Base-by-base conservation (phyloP, 805 yeast genomes). In the Starmerella apicola region DNA sequence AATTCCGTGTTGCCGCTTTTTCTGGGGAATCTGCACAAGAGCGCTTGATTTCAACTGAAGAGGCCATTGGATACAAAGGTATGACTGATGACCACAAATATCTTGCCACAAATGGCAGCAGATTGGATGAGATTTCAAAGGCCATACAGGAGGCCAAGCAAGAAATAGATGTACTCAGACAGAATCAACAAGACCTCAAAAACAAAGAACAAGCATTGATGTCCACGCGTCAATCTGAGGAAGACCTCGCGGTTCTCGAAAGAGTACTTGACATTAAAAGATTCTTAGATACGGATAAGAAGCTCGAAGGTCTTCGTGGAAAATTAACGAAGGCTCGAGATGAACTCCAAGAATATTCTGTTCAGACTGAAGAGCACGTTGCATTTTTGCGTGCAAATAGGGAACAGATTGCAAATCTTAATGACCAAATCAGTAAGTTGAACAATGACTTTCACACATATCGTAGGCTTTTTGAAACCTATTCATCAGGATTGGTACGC, bases 1-100 rank as follows among this genome's bases (percentile, higher is more conserved):
- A 91, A 56, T 97, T 88, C 52, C 68, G 93, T 44, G 97, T 91
- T 5, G 88, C 94, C 2, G 84, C 82, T 48, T 91, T 91, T 64
- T 94, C 96, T 0, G 72, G 78, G 3, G 62, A 83, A 48, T 70
- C 81, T 22, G 81, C 93, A 1, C 85, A 81, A 46, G 74, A 75
- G 44, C 62, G 88, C 7, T 64, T 91, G 10, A 52, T 65, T 20
- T 94, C 83, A 51, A 82, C 94, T 1, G 83, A 85, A 53, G 63
- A 88, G 43, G 84, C 95, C 1, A 71, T 84, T 24, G 82, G 80
- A 4, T 65, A 71, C 37, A 33, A 30, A 2, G 42, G 44, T 6
- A 60, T 86, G 48, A 56, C 74, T 3, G 59, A 58, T 2, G 67
- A 66, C 36, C 93, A 88, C 51, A 67, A 72, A 27, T 51, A 61